These are phyloP conservation scores for Rhodotorula sphaerocarpa DNA, from an alignment of 768 basidiomycete species.

Conservation along the genomic window DNA sequence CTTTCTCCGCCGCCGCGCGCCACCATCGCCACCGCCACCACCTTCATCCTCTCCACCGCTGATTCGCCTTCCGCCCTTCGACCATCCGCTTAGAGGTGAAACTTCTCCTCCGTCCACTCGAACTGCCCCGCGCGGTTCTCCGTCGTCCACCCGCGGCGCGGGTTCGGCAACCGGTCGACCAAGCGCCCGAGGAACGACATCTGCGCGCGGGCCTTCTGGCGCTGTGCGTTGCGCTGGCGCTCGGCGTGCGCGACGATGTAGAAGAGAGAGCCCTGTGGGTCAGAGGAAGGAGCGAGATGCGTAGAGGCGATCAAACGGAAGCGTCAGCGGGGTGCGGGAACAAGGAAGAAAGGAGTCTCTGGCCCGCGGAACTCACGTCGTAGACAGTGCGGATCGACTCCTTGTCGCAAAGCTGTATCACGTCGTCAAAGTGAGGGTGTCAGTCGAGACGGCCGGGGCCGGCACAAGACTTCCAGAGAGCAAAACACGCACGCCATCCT, in stretches of 20 bases:
- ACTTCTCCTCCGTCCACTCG: constrained; percentile 15
- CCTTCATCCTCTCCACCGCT: too few relatives aligned
- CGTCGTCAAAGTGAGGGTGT: constrained; percentile 23
- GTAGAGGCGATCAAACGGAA: background rate
- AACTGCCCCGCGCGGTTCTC: constrained; percentile 28
- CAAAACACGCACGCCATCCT: constrained; percentile 7
- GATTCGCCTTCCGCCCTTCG: too few relatives aligned
- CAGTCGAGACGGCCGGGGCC: too few relatives aligned
- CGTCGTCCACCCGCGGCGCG: constrained; percentile 18
- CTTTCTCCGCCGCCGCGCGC: too few relatives aligned
- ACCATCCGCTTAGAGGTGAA: background rate
- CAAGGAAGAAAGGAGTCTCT: too few relatives aligned
- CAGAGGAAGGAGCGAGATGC: background rate
- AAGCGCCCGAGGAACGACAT: constrained; percentile 1
- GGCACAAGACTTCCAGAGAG: too few relatives aligned
- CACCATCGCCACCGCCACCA: too few relatives aligned
- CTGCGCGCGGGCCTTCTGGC: background rate
- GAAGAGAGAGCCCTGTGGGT: constrained; percentile 24
- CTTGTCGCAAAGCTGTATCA: constrained; percentile 42
- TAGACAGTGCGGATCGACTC: constrained; percentile 48
- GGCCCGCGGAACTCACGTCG: constrained; percentile 47
- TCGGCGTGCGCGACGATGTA: constrained; percentile 16
- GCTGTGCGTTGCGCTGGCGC: background rate
- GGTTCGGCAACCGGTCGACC: constrained; percentile 8
- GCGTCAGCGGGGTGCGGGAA: constrained; percentile 29